Evolutionary conservation across 2,329 filamentous ascomycete species (phyloP).

Genomic region (Botrytis pseudocinerea): DNA sequence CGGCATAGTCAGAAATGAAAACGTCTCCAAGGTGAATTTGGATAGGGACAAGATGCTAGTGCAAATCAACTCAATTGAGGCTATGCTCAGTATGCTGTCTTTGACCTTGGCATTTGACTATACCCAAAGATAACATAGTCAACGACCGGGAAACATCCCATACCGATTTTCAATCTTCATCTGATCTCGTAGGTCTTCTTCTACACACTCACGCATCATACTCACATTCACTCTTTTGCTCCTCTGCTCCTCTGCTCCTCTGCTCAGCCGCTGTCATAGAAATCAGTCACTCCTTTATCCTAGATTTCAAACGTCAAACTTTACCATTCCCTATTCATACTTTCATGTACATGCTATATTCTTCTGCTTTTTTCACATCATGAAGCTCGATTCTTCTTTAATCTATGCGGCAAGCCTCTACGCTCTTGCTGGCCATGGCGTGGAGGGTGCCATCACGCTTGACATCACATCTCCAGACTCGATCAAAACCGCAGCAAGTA

Average conservation of each 20-base stretch:
- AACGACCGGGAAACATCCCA: not conserved
- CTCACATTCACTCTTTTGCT: slow-evolving; percentile 20
- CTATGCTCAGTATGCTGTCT: slow-evolving; percentile 7
- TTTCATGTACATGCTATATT: slow-evolving; percentile 3
- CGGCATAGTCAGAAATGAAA: slow-evolving; percentile 15
- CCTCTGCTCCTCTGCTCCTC: not conserved
- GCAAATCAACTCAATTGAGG: slow-evolving; percentile 9
- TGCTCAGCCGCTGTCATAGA: slow-evolving; percentile 4
- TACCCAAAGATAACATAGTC: slow-evolving; percentile 1
- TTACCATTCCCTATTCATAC: not conserved
- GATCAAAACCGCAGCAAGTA: slow-evolving; percentile 37
- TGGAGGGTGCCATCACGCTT: slow-evolving; percentile 20
- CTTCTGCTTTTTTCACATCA: not conserved
- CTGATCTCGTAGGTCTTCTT: slow-evolving; percentile 14
- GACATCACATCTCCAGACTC: slow-evolving; percentile 32
- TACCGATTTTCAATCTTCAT: slow-evolving; percentile 5
- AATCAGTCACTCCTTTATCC: slow-evolving; percentile 17
- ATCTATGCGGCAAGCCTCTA: slow-evolving; percentile 12
- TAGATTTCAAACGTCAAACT: slow-evolving; percentile 12
- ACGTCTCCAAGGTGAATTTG: not conserved
- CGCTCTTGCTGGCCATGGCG: slow-evolving; percentile 20
- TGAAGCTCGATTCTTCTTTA: slow-evolving; percentile 17
- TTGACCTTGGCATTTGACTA: slow-evolving; percentile 6
- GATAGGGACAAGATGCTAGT: slow-evolving; percentile 11
- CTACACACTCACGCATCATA: not conserved